Base-by-base conservation (phyloP, 2,329 filamentous ascomycete genomes). In the Alternaria sp. region DNA sequence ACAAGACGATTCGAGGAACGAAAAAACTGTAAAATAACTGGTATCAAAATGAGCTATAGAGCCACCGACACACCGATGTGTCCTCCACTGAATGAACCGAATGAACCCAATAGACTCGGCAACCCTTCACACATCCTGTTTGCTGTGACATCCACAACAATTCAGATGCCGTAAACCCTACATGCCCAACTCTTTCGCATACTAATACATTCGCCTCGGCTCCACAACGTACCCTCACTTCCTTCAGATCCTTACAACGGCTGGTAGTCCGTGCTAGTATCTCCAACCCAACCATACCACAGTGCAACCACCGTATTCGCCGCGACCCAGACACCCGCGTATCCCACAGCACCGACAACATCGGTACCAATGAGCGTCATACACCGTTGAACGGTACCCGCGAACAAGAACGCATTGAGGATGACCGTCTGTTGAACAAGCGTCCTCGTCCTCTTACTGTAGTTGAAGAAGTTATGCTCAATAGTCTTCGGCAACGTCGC, bases 251-350 rank as follows among this genome's bases (percentile, higher is more conserved):
- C 15, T 8, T 66, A 70, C 67, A 70, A 65, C 3, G 68, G 68
- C 59, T 70, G 61, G 32, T 74, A 74, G 26, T 73, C 68, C 1
- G 68, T 60, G 46, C 70, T 73, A 7, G 73, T 75, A 21, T 84
- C 80, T 12, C 82, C 84, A 13, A 86, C 81, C 83, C 83, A 86
- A 11, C 77, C 80, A 83, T 77, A 86, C 79, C 76, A 87, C 76
- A 69, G 84, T 79, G 90, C 91, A 3, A 88, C 86, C 57, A 90
- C 74, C 12, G 86, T 76, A 4, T 88, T 86, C 7, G 90, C 91
- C 21, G 85, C 72, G n/a, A 87, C 87, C 93, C 93, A 97, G 36
- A 95, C 83, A 21, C 83, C 83, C 2, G 91, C 89, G 84, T 93
- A 98, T 0, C 86, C 87, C 4, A 84, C 81, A 1, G 93, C 92